Conservation (phyloP, 768 basidiomycete genomes). For the Lactarius indigo region DNA sequence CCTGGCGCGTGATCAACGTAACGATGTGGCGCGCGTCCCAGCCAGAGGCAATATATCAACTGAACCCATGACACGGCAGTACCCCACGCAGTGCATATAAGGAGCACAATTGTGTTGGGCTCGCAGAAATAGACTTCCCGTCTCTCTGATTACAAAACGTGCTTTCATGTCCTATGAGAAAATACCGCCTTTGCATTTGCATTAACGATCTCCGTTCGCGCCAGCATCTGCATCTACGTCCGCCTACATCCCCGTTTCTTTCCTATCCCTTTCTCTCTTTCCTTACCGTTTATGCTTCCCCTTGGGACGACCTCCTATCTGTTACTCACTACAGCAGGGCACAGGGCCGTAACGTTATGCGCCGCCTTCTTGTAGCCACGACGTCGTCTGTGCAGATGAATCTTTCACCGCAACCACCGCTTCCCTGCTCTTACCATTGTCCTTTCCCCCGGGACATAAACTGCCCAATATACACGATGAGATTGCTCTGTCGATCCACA, state of each 20-base stretch:
- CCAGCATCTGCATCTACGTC: too few relatives aligned
- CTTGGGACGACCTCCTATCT: neutral
- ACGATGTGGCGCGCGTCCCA: neutral
- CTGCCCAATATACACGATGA: neutral
- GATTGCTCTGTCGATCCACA: neutral
- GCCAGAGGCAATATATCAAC: neutral
- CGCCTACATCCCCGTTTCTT: neutral
- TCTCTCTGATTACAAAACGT: neutral
- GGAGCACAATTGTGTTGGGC: neutral
- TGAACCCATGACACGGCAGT: neutral
- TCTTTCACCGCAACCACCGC: neutral
- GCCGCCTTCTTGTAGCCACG: neutral
- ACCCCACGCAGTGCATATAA: neutral
- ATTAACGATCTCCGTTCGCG: neutral
- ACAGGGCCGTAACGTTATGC: neutral
- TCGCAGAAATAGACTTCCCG: neutral
- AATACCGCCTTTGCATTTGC: neutral
- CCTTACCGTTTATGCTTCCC: neutral
- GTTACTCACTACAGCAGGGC: neutral
- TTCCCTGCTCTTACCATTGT: neutral
- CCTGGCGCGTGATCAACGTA: neutral
- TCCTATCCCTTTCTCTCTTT: neutral
- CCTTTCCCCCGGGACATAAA: neutral
- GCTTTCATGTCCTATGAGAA: neutral
- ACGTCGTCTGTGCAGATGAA: neutral